Evolutionary conservation across 1,139 yeast genomes (phyloP).

Genomic region (Pichia sp.): DNA sequence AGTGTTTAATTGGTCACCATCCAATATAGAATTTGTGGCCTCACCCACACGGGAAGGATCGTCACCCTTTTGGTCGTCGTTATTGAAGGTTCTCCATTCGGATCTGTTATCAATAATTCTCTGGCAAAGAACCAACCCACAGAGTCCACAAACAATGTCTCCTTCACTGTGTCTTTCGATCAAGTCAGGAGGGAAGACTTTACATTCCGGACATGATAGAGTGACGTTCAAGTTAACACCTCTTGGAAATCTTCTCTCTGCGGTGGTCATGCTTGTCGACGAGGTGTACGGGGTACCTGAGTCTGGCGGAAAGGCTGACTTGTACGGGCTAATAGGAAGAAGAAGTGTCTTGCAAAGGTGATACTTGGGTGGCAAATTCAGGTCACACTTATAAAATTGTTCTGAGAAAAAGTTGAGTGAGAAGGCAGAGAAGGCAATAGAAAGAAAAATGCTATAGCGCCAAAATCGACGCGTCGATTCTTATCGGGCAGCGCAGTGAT

Average conservation of each 20-base stretch:
- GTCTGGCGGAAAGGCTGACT: not conserved
- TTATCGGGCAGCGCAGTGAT: not conserved
- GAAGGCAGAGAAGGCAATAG: not conserved
- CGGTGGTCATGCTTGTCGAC: conserved; percentile 9
- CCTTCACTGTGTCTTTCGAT: conserved; percentile 96
- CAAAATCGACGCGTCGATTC: not conserved
- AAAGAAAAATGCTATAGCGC: not conserved
- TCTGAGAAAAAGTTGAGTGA: no score
- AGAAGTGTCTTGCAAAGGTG: not conserved
- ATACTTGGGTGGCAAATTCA: no score
- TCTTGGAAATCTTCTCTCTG: conserved; percentile 19
- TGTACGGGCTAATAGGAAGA: not conserved
- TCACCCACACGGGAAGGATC: conserved; percentile 99
- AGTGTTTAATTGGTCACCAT: conserved; percentile 88
- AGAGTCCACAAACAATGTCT: conserved; percentile 93
- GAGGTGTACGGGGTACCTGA: not conserved
- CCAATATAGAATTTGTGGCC: conserved; percentile 91
- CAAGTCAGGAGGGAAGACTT: conserved; percentile 90
- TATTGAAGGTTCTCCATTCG: conserved; percentile 97
- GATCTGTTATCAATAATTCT: conserved; percentile 92
- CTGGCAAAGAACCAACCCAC: conserved; percentile 91
- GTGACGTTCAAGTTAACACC: conserved; percentile 72
- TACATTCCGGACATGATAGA: conserved; percentile 92
- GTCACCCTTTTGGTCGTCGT: conserved; percentile 96
- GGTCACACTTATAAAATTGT: no score